Evolutionary conservation across 805 yeast genomes (phyloP), one percentile per base, ranked within the genome.

Genomic region (Yarrowia hollandica): DNA sequence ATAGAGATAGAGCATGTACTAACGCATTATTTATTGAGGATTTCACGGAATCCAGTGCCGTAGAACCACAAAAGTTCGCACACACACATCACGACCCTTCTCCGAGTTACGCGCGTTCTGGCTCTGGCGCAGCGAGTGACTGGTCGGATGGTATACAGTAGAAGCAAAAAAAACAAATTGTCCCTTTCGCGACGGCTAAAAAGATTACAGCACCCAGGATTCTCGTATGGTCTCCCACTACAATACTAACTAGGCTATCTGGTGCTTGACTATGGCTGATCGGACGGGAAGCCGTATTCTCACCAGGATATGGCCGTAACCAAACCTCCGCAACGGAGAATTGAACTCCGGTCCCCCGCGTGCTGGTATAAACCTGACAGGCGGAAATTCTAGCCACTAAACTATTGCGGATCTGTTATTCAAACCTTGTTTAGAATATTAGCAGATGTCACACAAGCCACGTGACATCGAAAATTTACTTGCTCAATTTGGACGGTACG

Each of bases 311-410:
- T 44, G 52, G 52, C 52, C 52, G 52, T 44, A 44, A 44, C 52
- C 52, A 44, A 19, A 28, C 35, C 52, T 44, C 52, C 52, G 52
- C 52, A 44, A 44, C 52, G 52, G 52, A 44, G 52, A 44, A 44
- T 44, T 44, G 52, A 44, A 44, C 52, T 44, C 52, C 52, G 52
- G 52, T 44, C 52, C 52, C 52, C 52, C 52, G 52, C 52, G 52
- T 44, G 52, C 52, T 44, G 52, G n/a, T 12, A 26, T 11, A 41
- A 9, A 14, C 35, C 62, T 69, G 72, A 70, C 73, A 70, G 71
- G 72, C 73, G 73, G 72, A 66, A 65, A 70, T 70, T 70, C 73
- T 70, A 68, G 72, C 73, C 73, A 70, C 72, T 70, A 70, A 70
- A 70, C 73, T 70, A 70, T 70, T 68, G 42, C 58, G 58, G 58